Percentiles rank a stretch among this genome's conserved stretches.
Conservation (phyloP, 2,329 filamentous ascomycete genomes). For the Scytalidium lignicola region DNA sequence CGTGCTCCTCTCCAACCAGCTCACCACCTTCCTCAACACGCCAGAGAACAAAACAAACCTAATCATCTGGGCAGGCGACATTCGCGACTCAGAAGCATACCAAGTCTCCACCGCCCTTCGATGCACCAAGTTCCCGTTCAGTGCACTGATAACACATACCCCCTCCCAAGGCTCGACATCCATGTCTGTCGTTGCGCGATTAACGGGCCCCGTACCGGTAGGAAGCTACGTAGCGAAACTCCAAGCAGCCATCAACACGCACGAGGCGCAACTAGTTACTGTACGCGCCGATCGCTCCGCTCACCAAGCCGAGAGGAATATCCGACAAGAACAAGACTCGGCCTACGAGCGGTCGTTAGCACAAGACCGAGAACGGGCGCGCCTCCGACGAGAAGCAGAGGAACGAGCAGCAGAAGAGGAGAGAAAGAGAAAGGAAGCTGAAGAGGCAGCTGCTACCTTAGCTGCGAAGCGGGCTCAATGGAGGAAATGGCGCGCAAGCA, state of each 20-base stretch:
- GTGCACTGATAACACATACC: slow-evolving; percentile 79
- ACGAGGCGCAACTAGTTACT: slow-evolving; percentile 68
- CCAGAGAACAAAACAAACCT: slow-evolving; percentile 62
- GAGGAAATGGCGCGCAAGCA: slow-evolving; percentile 71
- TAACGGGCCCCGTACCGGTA: slow-evolving; percentile 67
- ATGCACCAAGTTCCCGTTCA: slow-evolving; percentile 90
- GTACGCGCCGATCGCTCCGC: slow-evolving; percentile 73
- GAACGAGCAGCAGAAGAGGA: slow-evolving; percentile 63
- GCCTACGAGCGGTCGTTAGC: slow-evolving; percentile 92
- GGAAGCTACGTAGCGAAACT: slow-evolving; percentile 72
- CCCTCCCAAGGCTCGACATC: slow-evolving; percentile 76
- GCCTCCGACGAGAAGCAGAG: slow-evolving; percentile 71
- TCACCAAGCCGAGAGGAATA: slow-evolving; percentile 71
- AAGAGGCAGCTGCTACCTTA: slow-evolving; percentile 48
- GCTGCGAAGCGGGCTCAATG: slow-evolving; percentile 59
- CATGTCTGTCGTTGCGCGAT: slow-evolving; percentile 83
- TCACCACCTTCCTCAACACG: slow-evolving; percentile 69
- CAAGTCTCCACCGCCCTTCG: slow-evolving; percentile 83
- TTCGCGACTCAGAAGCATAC: slow-evolving; percentile 90
- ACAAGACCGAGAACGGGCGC: slow-evolving; percentile 77
- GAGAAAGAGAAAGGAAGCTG: slow-evolving; percentile 53
- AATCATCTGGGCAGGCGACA: slow-evolving; percentile 87
- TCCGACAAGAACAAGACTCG: slow-evolving; percentile 85
- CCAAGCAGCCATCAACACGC: slow-evolving; percentile 65
- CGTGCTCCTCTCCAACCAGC: slow-evolving; percentile 71